Evolutionary conservation across 2,329 filamentous ascomycete species (phyloP).

Genomic region (Monosporascus sp.): DNA sequence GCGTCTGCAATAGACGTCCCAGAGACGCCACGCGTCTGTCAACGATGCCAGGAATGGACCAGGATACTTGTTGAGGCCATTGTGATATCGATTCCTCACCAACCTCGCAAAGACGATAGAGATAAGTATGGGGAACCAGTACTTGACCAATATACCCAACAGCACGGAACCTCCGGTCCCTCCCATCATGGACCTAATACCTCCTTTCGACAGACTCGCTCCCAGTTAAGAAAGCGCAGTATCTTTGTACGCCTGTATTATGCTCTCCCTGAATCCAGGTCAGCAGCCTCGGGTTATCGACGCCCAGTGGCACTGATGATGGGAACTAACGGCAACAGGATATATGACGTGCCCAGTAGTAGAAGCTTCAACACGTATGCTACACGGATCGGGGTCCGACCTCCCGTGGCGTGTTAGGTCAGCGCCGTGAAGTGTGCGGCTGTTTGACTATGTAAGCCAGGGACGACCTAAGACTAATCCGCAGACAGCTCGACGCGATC

Average conservation of each 20-base stretch:
- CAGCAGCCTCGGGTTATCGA: neutral
- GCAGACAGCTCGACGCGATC: neutral
- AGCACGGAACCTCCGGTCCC: constrained; percentile 23
- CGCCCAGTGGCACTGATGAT: neutral
- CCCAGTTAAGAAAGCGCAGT: too few species aligned
- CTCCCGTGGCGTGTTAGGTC: neutral
- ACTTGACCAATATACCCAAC: constrained; percentile 27
- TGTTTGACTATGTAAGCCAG: neutral
- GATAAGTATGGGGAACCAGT: constrained; percentile 38
- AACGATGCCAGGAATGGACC: constrained; percentile 63
- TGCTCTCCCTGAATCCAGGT: neutral
- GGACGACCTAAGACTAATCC: neutral
- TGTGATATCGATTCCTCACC: constrained; percentile 43
- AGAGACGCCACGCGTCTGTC: constrained; percentile 71
- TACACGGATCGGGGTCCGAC: neutral
- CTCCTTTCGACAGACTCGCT: constrained; percentile 3
- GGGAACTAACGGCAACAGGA: too few species aligned
- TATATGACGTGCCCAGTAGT: neutral
- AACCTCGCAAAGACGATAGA: constrained; percentile 35
- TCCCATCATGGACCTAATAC: constrained; percentile 6
- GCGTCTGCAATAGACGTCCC: constrained; percentile 58
- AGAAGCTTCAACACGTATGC: neutral
- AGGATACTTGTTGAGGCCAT: constrained; percentile 65
- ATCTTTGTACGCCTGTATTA: too few species aligned
- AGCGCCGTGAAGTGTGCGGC: neutral